Evolutionary conservation across 2,329 filamentous ascomycete species (phyloP), one percentile per base, ranked within the genome.

Genomic region (Neoscytalidium dimidiatum): DNA sequence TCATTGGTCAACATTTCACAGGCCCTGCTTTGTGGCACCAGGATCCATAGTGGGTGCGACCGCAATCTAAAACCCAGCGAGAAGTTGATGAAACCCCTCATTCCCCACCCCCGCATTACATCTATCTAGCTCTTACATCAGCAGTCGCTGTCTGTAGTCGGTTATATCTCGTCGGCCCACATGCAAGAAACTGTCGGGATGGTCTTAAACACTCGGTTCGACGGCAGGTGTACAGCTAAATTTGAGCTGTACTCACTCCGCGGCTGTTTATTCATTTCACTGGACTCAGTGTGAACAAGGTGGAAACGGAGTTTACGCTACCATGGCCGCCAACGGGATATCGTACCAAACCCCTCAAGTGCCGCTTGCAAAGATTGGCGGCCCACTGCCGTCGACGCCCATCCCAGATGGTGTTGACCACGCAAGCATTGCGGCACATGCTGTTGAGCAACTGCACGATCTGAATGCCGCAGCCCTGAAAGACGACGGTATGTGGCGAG

Each of bases 401-500:
- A 44, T 72, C 3, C 67, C 68, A 3, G 62, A 66, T 1, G 66
- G 66, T 49, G 64, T 63, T 19, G 66, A 71, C 28, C 64, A 67
- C 5, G 56, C 38, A 7, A 46, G n/a, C 9, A 64, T 72, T 14
- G 67, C 69, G 14, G 17, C 67, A 5, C 17, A 14, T 3, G 57
- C 67, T 7, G 38, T 70, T 9, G 13, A 63, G 19, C 68, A 62
- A 46, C 64, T 72, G 33, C 69, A 69, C 60, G 46, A 63, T 14
- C 57, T 69, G 26, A 11, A 69, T 8, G 28, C 64, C 19, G 49
- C 67, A 17, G 33, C 66, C 35, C 53, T 72, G 4, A 64, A 65
- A 6, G 4, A 64, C 13, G 51, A 64, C 29, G 62, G 38, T 5
- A 64, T 56, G 28, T 88, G 85, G 85, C 79, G 86, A 41, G 86